Evolutionary conservation across 345 rosid genomes (phyloP).

Genomic region (Reutealis trisperma): DNA sequence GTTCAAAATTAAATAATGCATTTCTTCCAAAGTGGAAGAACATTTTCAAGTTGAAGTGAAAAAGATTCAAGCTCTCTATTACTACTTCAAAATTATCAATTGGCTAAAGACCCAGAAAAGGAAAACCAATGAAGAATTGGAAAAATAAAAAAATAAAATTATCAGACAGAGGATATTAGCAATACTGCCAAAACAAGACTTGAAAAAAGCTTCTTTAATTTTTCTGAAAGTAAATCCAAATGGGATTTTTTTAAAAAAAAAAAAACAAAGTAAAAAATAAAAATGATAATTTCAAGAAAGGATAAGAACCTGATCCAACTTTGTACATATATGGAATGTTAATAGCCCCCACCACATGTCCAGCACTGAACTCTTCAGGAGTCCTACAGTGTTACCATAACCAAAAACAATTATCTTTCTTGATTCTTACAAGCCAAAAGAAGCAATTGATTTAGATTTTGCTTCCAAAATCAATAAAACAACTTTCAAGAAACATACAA

Average conservation of each 20-base stretch:
- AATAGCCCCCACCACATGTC: slow-evolving; percentile 74
- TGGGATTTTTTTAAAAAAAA: too few relatives aligned
- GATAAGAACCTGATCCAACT: slow-evolving; percentile 64
- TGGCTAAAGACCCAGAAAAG: not conserved
- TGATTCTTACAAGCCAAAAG: not conserved
- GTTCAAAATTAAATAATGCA: not conserved
- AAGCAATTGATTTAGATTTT: not conserved
- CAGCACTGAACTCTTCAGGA: slow-evolving; percentile 76
- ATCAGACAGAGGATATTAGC: too few relatives aligned
- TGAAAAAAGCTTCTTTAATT: not conserved
- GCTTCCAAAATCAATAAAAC: not conserved
- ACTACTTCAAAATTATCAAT: not conserved
- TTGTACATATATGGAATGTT: slow-evolving; percentile 84
- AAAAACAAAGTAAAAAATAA: too few relatives aligned
- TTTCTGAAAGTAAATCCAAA: too few relatives aligned
- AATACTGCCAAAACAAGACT: not conserved
- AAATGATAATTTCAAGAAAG: not conserved
- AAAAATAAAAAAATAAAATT: too few relatives aligned
- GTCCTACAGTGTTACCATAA: slow-evolving; percentile 42
- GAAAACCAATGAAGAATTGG: not conserved
- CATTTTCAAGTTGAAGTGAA: too few relatives aligned
- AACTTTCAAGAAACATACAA: too few relatives aligned
- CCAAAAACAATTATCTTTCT: not conserved
- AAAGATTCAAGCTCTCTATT: not conserved
- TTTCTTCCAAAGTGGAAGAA: not conserved